Base-by-base conservation (phyloP, 2,329 filamentous ascomycete species). In the Aspergillus sp. region DNA sequence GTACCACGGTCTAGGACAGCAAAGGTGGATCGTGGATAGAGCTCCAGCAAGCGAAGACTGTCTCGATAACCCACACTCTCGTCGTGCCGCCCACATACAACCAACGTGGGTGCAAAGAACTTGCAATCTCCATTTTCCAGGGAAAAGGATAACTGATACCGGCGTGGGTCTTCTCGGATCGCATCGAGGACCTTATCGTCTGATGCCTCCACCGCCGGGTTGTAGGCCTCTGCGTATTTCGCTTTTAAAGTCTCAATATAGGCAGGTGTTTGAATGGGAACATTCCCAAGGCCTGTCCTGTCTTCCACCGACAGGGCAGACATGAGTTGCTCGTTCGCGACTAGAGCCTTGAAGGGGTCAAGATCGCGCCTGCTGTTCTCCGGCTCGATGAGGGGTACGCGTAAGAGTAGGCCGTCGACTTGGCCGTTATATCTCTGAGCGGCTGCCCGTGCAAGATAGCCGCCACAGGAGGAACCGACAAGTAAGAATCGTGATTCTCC, bases 51-150 rank as follows among this genome's bases (percentile, higher is more conserved):
- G 12, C 67, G 65, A 49, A 70, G 57, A 37, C 65, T 68, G 44
- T 70, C 68, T 56, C 68, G 63, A 59, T 70, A 71, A 14, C 68
- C 67, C 39, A 70, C 68, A 5, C 15, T 56, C 31, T 60, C 60
- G 31, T 71, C 68, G 31, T 71, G 68, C 21, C 68, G 57, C 19
- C 68, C 68, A 61, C 64, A 68, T 37, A 70, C 33, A 54, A 71
- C 55, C 27, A 71, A 62, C 11, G 68, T 70, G 2, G 68, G 68
- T 27, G 68, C 67, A 55, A 69, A 62, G 31, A 68, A 67, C 55
- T 63, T 62, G 2, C 43, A 50, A 39, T 14, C 39, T 50, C 56
- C 31, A 55, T 61, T 46, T 37, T 65, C 62, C 27, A 62, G 49
- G 23, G 62, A 59, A 53, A 57, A 48, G 23, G 68, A 68, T 44